These are phyloP conservation scores for Aphanomyces astaci DNA, from an alignment of 352 stramenopile species.

Conservation along the genomic window DNA sequence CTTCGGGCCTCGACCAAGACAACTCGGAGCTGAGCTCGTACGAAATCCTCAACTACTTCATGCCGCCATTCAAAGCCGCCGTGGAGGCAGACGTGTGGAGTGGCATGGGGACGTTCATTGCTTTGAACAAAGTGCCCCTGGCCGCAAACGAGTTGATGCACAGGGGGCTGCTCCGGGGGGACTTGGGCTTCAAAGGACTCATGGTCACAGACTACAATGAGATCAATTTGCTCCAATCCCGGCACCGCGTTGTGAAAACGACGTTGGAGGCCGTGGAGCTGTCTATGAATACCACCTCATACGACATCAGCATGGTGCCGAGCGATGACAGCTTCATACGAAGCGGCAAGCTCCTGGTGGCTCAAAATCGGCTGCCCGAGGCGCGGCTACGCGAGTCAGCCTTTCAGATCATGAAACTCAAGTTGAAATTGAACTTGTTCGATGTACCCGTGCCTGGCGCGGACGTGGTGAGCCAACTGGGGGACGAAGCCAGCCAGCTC, in stretches of 20 bases:
- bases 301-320: slow-evolving; percentile 79
- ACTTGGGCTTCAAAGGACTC: slow-evolving; percentile 62
- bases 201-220: slow-evolving; percentile 80
- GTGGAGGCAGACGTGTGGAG: slow-evolving; percentile 39
- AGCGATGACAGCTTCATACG: slow-evolving; percentile 31
- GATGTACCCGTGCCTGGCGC: slow-evolving; percentile 48
- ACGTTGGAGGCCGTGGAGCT: slow-evolving; percentile 34
- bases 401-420: slow-evolving; percentile 59
- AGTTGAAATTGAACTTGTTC: slow-evolving; percentile 63
- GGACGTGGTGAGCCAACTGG: slow-evolving; percentile 39
- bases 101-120: slow-evolving; percentile 1
- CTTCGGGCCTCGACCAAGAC: slow-evolving; percentile 55
- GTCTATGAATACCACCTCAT: slow-evolving; percentile 44
- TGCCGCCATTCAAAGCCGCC: slow-evolving; percentile 64
- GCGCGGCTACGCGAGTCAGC: slow-evolving; percentile 50
- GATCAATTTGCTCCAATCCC: slow-evolving; percentile 61
- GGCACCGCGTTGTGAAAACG: slow-evolving; percentile 41
- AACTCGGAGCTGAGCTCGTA: slow-evolving; percentile 61
- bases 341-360: slow-evolving; percentile 23
- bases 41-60: slow-evolving; percentile 65
- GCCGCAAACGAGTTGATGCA: slow-evolving; percentile 1
- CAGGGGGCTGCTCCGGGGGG: slow-evolving; percentile 35
- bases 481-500: slow-evolving; percentile 40
- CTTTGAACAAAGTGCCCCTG: background rate
- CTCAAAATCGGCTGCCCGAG: slow-evolving; percentile 26